Evolutionary conservation across 1,284 basidiomycete genomes (phyloP), one percentile per base, ranked within the genome.

Genomic region (Cerrena zonata): DNA sequence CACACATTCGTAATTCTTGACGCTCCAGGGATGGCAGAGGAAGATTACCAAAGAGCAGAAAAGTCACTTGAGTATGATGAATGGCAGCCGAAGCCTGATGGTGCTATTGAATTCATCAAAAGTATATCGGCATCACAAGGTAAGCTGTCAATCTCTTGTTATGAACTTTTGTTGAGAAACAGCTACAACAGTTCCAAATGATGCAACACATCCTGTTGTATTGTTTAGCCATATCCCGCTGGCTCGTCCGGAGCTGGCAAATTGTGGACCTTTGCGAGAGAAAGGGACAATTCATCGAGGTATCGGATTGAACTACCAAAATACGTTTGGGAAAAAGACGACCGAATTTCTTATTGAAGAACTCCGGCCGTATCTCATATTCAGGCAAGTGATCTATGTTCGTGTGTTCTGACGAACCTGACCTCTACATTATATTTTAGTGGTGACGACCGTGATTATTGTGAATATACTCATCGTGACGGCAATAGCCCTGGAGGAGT

Each of bases 401-500:
- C 44, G 23, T 30, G 34, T 30, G 13, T 30, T 36, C 7, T 39
- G 36, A 10, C 26, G 27, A 41, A 50, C 43, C 34, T 47, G 38
- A 53, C 22, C 38, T 18, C 10, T 40, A 41, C 15, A 7, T 34
- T 34, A 15, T 7, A 7, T 42, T 49, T 45, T 60, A 91, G 89
- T 58, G 92, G 87, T 10, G 91, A 94, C 64, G 89, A 94, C 67
- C 88, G 89, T 56, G 91, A 94, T 63, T 91, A 91, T 56, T 94
- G 91, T 65, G 87, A 91, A 71, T 69, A 51, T 87, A 19, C 19
- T 5, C 52, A 53, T 36, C 42, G 21, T 10, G 19, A 22, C 21
- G 19, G 34, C 7, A 34, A 37, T 21, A 34, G 46, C 36, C 34
- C 15, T 26, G 18, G 13, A 46, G 19, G 47, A 25, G 68, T 78